phyloP scores from a whole-genome alignment of 1,284 basidiomycete genomes.

The Leccinum angustisporum region DNA sequence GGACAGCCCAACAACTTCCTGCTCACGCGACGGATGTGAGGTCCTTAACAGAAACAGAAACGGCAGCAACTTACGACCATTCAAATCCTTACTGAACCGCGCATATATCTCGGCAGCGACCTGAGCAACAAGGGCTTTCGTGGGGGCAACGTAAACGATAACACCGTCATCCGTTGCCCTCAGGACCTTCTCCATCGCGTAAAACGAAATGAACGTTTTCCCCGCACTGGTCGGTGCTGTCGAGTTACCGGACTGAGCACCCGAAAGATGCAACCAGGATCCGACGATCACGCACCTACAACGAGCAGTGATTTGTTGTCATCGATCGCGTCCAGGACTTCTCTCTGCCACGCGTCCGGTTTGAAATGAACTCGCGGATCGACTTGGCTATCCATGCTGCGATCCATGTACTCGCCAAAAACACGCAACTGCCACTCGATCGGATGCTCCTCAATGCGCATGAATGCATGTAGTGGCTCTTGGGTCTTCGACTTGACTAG shows the following conservation, averaged over 20 bases:
- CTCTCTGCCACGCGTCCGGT: constrained; percentile 70
- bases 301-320: constrained; percentile 58
- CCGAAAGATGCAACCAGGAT: background rate
- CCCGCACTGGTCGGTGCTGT: constrained; percentile 67
- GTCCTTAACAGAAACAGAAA: background rate
- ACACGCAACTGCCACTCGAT: constrained; percentile 63
- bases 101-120: constrained; percentile 74
- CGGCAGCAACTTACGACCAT: constrained; percentile 40
- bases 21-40: background rate
- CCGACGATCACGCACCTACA: constrained; percentile 46
- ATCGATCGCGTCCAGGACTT: constrained; percentile 66
- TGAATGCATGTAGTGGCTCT: constrained; percentile 46
- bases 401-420: constrained; percentile 73
- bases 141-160: constrained; percentile 72
- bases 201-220: constrained; percentile 76
- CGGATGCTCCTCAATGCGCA: constrained; percentile 56
- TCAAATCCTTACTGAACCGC: constrained; percentile 60
- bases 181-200: constrained; percentile 70
- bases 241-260: background rate
- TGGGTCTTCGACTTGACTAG: constrained; percentile 48
- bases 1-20: constrained; percentile 66
- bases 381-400: constrained; percentile 60
- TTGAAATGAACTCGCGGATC: constrained; percentile 62
- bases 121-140: constrained; percentile 69
- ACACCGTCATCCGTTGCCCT: constrained; percentile 61